These are phyloP conservation scores for Melampsora larici-populina DNA, from an alignment of 1,284 basidiomycete genomes.

Conservation along the genomic window DNA sequence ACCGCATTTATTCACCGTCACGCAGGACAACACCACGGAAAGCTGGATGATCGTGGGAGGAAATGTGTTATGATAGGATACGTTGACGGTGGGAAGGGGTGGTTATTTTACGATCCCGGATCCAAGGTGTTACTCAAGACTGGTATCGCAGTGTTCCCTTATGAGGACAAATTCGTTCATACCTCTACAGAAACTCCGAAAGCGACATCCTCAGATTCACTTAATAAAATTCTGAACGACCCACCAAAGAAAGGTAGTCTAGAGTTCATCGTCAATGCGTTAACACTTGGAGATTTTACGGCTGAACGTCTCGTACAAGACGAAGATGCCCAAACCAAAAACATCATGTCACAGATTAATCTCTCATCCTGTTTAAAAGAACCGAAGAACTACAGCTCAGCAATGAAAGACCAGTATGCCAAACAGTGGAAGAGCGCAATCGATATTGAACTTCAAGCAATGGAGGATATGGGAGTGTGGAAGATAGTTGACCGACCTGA, in stretches of 20 bases:
- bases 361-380: rapidly evolving
- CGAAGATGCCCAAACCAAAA: too few species aligned
- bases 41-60: neutral
- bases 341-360: too few species aligned
- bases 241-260: neutral
- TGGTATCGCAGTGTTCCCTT: neutral
- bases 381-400: neutral
- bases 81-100: neutral
- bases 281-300: neutral
- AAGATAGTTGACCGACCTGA: neutral
- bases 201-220: too few species aligned
- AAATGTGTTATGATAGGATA: neutral
- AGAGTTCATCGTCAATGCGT: neutral
- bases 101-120: neutral
- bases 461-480: conserved; percentile 7
- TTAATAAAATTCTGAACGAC: too few species aligned
- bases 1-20: conserved; percentile 10
- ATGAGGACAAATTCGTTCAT: too few species aligned
- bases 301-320: too few species aligned
- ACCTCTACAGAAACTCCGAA: too few species aligned
- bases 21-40: neutral
- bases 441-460: neutral
- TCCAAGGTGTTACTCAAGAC: neutral
- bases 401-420: neutral
- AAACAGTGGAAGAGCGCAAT: neutral